Evolutionary conservation across 73 alveolate genomes (phyloP).

Genomic region (Strombidium stylifer): DNA sequence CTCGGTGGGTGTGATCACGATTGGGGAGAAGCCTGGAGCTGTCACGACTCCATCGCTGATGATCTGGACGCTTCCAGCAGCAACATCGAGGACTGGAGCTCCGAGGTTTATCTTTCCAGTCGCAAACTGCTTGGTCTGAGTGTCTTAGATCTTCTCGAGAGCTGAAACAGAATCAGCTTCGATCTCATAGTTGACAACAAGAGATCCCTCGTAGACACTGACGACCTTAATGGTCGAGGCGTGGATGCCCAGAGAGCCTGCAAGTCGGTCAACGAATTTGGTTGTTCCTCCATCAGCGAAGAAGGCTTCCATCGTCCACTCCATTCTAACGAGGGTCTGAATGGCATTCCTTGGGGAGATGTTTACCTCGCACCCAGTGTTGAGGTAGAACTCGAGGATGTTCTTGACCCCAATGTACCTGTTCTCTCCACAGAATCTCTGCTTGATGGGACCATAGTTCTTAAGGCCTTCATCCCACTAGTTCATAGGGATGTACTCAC

Average conservation of each 20-base stretch:
- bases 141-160: neutral
- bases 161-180: neutral
- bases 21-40: too few relatives aligned
- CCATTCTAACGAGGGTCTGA: neutral
- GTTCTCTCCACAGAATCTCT: conserved; percentile 13
- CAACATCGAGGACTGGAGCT: neutral
- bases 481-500: neutral
- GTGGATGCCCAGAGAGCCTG: conserved; percentile 2
- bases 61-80: too few relatives aligned
- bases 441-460: conserved; percentile 2
- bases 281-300: neutral
- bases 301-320: conserved; percentile 1
- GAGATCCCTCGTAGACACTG: conserved; percentile 7
- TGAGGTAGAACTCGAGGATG: neutral
- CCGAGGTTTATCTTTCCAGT: neutral
- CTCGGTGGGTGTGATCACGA: too few relatives aligned
- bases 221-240: neutral
- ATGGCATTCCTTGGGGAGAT: neutral
- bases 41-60: too few relatives aligned
- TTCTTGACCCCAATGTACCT: conserved; percentile 7
- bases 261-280: neutral
- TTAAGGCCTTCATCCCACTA: conserved; percentile 13
- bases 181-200: neutral
- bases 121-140: neutral
- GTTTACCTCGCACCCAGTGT: neutral